Evolutionary conservation across 257 asterid genomes (phyloP).

Genomic region (Przewalskia tangutica): DNA sequence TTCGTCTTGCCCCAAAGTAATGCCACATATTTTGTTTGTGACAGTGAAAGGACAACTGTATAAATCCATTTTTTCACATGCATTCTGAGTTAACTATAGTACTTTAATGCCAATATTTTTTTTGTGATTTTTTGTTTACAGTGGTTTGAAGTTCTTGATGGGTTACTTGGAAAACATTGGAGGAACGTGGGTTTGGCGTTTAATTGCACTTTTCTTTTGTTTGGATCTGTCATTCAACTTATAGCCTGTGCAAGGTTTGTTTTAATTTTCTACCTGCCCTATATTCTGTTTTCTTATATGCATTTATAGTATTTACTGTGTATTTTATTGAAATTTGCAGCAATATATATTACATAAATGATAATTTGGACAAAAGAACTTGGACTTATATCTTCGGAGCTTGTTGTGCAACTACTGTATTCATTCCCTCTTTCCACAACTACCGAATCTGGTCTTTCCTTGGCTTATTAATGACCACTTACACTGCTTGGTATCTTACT

Average conservation of each 20-base stretch:
- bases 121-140: background rate
- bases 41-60: background rate
- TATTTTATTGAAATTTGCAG: slow-evolving; percentile 31
- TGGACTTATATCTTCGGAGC: slow-evolving; percentile 96
- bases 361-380: slow-evolving; percentile 91
- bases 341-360: slow-evolving; percentile 88
- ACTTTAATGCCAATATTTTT: background rate
- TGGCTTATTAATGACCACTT: slow-evolving; percentile 87
- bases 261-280: background rate
- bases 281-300: no score
- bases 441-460: slow-evolving; percentile 92
- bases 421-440: slow-evolving; percentile 88
- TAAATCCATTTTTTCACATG: slow-evolving; percentile 17
- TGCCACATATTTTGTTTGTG: background rate
- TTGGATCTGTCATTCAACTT: slow-evolving; percentile 96
- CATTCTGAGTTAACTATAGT: background rate
- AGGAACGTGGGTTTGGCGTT: slow-evolving; percentile 95
- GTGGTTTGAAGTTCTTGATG: slow-evolving; percentile 99
- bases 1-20: background rate
- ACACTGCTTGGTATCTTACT: slow-evolving; percentile 92
- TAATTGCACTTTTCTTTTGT: slow-evolving; percentile 88
- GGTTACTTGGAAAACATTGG: slow-evolving; percentile 85
- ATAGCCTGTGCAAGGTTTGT: slow-evolving; percentile 92
- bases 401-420: slow-evolving; percentile 88
- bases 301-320: background rate